These are phyloP conservation scores for Fistulinella cinereoalba DNA, from an alignment of 1,284 basidiomycete genomes.

Conservation along the genomic window DNA sequence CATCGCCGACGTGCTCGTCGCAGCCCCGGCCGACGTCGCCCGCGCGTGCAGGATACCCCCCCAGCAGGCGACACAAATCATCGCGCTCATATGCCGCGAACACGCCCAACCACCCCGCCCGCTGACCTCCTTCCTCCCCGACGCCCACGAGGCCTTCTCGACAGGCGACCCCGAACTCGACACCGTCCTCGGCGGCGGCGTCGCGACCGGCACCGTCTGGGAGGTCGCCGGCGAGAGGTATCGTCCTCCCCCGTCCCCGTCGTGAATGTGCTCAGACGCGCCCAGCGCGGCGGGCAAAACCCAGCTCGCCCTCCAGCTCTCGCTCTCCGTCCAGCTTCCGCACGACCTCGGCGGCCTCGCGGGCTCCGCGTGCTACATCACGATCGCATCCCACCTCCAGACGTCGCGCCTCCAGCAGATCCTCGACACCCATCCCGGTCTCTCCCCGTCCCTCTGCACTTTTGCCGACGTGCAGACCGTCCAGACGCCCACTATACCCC, in stretches of 20 bases:
- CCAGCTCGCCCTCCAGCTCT: conserved; percentile 77
- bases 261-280: conserved; percentile 7
- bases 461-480: conserved; percentile 71
- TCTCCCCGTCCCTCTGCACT: conserved; percentile 46
- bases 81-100: conserved; percentile 46
- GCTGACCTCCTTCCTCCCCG: conserved; percentile 38
- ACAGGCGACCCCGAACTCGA: conserved; percentile 74
- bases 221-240: conserved; percentile 88
- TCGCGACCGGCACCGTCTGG: conserved; percentile 75
- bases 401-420: conserved; percentile 66
- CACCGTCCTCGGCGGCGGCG: conserved; percentile 66
- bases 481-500: conserved; percentile 54
- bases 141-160: conserved; percentile 49
- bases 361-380: conserved; percentile 72
- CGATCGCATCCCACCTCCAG: conserved; percentile 68
- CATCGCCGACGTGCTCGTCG: conserved; percentile 50
- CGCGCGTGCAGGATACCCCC: conserved; percentile 51
- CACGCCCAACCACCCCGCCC: conserved; percentile 34
- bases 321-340: conserved; percentile 73
- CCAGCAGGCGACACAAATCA: conserved; percentile 46
- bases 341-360: conserved; percentile 46
- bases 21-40: conserved; percentile 47
- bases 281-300: conserved; percentile 84
- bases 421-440: conserved; percentile 44
- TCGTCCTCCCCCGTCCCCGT: neutral